A percentile compares a stretch with the other conserved stretches of the same genome.
These are phyloP conservation scores for Russula sp. DNA, from an alignment of 768 basidiomycete species.

Conservation along the genomic window DNA sequence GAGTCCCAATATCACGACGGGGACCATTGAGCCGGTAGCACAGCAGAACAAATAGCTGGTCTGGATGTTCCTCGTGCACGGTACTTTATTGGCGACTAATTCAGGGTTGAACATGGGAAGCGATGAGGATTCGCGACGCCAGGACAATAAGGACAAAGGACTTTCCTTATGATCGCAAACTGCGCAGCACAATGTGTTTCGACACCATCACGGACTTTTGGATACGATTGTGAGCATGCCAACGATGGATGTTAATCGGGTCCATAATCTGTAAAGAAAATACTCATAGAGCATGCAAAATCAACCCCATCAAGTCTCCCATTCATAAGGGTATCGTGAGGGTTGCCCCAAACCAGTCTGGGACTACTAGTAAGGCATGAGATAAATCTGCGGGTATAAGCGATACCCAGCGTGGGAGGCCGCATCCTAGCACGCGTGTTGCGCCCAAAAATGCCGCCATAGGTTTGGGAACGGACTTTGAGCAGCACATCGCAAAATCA, in stretches of 20 bases:
- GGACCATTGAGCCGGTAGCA: not conserved
- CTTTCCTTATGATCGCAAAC: not conserved
- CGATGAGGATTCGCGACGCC: not conserved
- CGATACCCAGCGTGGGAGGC: not conserved
- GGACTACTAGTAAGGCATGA: not conserved
- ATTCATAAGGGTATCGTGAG: not conserved
- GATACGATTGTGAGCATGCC: not conserved
- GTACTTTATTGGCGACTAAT: no score
- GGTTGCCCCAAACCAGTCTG: not conserved
- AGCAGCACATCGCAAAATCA: not conserved
- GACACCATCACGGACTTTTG: conserved; percentile 17
- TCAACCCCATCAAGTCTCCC: conserved; percentile 3
- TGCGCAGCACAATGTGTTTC: not conserved
- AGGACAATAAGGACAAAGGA: not conserved
- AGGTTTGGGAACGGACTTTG: conserved; percentile 11
- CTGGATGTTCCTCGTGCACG: not conserved
- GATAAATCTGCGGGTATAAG: not conserved
- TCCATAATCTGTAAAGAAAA: not conserved
- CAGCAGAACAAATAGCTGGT: not conserved
- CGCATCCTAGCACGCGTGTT: not conserved
- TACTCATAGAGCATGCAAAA: not conserved
- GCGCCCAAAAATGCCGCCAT: not conserved
- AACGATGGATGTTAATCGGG: not conserved
- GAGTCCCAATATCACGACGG: not conserved
- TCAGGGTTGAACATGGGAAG: conserved; percentile 7